These are phyloP conservation scores for Paraphysoderma sedebokerense DNA, from an alignment of 371 early-diverging fungal genomes.

Conservation along the genomic window DNA sequence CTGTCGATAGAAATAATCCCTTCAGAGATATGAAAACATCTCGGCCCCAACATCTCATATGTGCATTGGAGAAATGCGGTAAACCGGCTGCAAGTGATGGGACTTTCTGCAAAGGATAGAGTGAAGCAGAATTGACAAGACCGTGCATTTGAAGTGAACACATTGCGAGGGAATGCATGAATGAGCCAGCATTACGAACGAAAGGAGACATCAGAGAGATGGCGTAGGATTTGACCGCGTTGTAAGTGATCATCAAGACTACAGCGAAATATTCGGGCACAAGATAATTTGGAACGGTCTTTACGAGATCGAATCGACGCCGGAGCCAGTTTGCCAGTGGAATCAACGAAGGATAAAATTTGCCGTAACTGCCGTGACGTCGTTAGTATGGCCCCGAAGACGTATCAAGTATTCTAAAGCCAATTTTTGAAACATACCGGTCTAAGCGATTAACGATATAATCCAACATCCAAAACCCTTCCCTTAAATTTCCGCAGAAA, in stretches of 20 bases:
- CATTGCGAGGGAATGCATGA: conserved; percentile 51
- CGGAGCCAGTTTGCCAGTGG: conserved; percentile 50
- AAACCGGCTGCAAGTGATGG: conserved; percentile 83
- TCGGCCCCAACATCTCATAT: conserved; percentile 96
- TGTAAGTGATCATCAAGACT: conserved; percentile 52
- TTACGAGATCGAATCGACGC: conserved; percentile 44
- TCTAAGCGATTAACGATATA: conserved; percentile 56
- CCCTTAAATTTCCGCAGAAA: conserved; percentile 69
- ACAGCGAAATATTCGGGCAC: conserved; percentile 85
- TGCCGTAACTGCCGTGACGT: background rate
- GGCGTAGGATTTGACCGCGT: conserved; percentile 44
- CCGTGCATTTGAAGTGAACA: conserved; percentile 72
- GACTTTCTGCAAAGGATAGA: conserved; percentile 40
- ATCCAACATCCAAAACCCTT: conserved; percentile 82
- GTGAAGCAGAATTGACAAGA: conserved; percentile 50
- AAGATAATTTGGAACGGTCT: conserved; percentile 56
- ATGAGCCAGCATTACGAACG: conserved; percentile 22
- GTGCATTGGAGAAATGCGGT: conserved; percentile 81
- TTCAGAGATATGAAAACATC: conserved; percentile 85
- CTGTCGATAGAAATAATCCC: conserved; percentile 69
- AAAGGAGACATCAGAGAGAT: conserved; percentile 35
- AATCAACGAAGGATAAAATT: conserved; percentile 25
- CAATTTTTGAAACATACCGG: conserved; percentile 31
- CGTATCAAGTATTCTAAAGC: background rate
- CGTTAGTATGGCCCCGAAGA: background rate